phyloP scores from a whole-genome alignment of 2,329 filamentous ascomycete genomes.

The Epicoccum nigrum region DNA sequence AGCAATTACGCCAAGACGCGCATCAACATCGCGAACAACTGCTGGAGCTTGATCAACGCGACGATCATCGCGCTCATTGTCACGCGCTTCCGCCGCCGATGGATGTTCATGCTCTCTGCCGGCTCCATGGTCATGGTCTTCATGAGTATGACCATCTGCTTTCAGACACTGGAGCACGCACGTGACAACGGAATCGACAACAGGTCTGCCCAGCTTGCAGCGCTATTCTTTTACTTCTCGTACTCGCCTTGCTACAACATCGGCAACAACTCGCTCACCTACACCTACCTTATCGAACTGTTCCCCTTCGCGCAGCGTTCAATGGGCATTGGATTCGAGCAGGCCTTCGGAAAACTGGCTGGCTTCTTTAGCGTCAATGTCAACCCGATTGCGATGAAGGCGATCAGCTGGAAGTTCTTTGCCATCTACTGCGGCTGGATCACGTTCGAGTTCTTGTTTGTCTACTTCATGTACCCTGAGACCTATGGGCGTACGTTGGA shows the following conservation, averaged over 20 bases:
- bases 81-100: slow-evolving; percentile 51
- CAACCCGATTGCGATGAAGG: slow-evolving; percentile 64
- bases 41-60: slow-evolving; percentile 52
- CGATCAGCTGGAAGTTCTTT: slow-evolving; percentile 62
- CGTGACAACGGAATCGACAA: slow-evolving; percentile 31
- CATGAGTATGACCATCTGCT: slow-evolving; percentile 61
- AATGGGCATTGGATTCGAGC: slow-evolving; percentile 64
- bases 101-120: slow-evolving; percentile 58
- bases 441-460: slow-evolving; percentile 58
- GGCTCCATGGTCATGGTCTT: slow-evolving; percentile 59
- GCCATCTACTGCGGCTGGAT: slow-evolving; percentile 64
- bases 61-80: slow-evolving; percentile 49
- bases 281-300: slow-evolving; percentile 66
- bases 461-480: slow-evolving; percentile 67
- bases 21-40: slow-evolving; percentile 50
- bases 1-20: slow-evolving; percentile 46
- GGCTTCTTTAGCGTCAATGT: slow-evolving; percentile 57
- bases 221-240: slow-evolving; percentile 65
- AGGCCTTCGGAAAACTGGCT: slow-evolving; percentile 60
- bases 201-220: slow-evolving; percentile 47
- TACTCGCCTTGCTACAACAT: slow-evolving; percentile 67
- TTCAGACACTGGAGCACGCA: slow-evolving; percentile 45
- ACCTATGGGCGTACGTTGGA: slow-evolving; percentile 62
- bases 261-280: slow-evolving; percentile 70
- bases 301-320: slow-evolving; percentile 64